phyloP scores from a whole-genome alignment of 768 basidiomycete species.

The Boletus patriciae region DNA sequence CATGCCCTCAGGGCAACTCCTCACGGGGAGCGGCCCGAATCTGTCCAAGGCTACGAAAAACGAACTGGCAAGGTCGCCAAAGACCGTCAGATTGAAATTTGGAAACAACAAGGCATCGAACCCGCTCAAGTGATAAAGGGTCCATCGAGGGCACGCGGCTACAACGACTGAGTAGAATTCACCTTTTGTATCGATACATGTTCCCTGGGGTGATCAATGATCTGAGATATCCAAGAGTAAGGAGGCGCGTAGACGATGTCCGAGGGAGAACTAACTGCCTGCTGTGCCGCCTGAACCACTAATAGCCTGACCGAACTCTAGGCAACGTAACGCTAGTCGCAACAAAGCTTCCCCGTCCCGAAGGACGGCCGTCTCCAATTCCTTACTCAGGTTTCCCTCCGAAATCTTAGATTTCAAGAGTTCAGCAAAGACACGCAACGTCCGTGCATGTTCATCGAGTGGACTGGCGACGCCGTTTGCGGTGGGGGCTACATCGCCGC shows the following conservation, averaged over 20 bases:
- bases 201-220: neutral
- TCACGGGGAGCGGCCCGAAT: slow-evolving; percentile 75
- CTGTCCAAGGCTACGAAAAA: slow-evolving; percentile 68
- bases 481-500: neutral
- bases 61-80: slow-evolving; percentile 66
- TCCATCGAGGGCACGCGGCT: slow-evolving; percentile 47
- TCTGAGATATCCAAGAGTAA: slow-evolving; percentile 1
- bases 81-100: slow-evolving; percentile 71
- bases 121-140: slow-evolving; percentile 34
- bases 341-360: slow-evolving; percentile 24
- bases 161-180: slow-evolving; percentile 52
- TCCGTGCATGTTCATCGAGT: slow-evolving; percentile 8
- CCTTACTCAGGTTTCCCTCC: slow-evolving; percentile 12
- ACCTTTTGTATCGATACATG: slow-evolving; percentile 7
- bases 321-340: slow-evolving; percentile 19
- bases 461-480: neutral
- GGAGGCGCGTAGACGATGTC: neutral
- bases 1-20: slow-evolving; percentile 83
- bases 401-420: slow-evolving; percentile 10
- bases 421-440: slow-evolving; percentile 18
- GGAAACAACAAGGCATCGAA: slow-evolving; percentile 62
- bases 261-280: slow-evolving; percentile 5
- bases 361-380: slow-evolving; percentile 21
- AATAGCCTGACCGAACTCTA: slow-evolving; percentile 22
- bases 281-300: slow-evolving; percentile 4